phyloP scores from a whole-genome alignment of 148 eudicot species.

The Cornus controversa region DNA sequence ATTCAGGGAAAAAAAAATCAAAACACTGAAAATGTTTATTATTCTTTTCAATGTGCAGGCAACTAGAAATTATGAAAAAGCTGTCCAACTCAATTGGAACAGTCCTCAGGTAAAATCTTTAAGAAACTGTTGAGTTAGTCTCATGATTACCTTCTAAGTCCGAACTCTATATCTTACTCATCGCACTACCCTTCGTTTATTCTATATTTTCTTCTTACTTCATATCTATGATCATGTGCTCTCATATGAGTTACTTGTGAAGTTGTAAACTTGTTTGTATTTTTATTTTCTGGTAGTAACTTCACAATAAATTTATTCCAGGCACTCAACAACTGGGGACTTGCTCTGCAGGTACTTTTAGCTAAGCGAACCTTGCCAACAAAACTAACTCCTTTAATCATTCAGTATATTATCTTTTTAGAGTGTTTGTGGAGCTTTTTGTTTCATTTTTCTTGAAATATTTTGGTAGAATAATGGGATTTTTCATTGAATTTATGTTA shows the following conservation, averaged over 20 bases:
- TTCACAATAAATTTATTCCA: slow-evolving; percentile 34
- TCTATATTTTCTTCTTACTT: slow-evolving; percentile 1
- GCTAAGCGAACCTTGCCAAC: background rate
- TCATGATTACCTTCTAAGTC: background rate
- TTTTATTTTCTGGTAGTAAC: background rate
- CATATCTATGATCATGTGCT: background rate
- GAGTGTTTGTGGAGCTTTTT: background rate
- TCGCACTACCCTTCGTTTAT: slow-evolving; percentile 2
- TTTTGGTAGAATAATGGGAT: background rate
- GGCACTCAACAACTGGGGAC: slow-evolving; percentile 99
- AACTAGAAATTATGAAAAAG: slow-evolving; percentile 78
- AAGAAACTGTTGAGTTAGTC: background rate
- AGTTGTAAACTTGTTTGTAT: background rate
- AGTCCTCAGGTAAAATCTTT: slow-evolving; percentile 75
- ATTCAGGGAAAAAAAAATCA: background rate
- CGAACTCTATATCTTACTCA: background rate
- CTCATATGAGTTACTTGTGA: background rate
- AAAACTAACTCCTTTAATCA: background rate
- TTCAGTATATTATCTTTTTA: background rate
- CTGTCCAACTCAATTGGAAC: slow-evolving; percentile 92
- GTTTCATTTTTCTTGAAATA: background rate
- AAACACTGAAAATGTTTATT: background rate
- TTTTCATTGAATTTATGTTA: background rate
- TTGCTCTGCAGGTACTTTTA: slow-evolving; percentile 81
- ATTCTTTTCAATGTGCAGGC: slow-evolving; percentile 53